Conservation (phyloP, 495 filamentous ascomycete species). For the Penicillium cinerascens region DNA sequence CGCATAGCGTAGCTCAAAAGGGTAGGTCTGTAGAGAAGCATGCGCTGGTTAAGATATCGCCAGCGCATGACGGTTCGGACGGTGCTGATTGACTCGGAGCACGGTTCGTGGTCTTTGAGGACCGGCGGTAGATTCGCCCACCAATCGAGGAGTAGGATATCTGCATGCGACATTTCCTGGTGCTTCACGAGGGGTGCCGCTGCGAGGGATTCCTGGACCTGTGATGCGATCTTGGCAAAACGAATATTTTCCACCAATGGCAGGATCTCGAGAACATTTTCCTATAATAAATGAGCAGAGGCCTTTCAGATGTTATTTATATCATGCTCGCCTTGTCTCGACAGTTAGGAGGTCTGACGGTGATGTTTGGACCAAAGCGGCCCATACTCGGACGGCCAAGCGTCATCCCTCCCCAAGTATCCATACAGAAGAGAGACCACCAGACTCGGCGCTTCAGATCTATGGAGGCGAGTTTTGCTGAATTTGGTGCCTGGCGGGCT, state of each 20-base stretch:
- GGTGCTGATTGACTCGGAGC: constrained; percentile 65
- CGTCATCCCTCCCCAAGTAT: constrained; percentile 75
- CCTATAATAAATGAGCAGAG: constrained; percentile 14
- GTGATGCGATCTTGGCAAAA: constrained; percentile 74
- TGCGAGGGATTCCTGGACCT: constrained; percentile 73
- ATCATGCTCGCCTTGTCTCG: constrained; percentile 46
- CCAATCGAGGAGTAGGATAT: constrained; percentile 67
- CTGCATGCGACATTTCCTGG: constrained; percentile 61
- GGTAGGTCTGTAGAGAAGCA: constrained; percentile 73
- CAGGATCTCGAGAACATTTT: constrained; percentile 55
- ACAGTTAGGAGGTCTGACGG: constrained; percentile 63
- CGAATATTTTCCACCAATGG: constrained; percentile 74
- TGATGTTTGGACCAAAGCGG: constrained; percentile 68
- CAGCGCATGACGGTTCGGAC: constrained; percentile 76
- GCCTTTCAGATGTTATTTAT: not conserved
- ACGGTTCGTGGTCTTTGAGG: constrained; percentile 64
- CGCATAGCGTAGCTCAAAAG: constrained; percentile 69
- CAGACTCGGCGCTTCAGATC: constrained; percentile 70
- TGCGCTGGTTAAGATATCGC: constrained; percentile 74
- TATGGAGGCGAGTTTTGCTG: constrained; percentile 25
- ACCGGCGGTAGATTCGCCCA: constrained; percentile 67
- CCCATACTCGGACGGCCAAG: constrained; percentile 76
- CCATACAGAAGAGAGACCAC: constrained; percentile 78
- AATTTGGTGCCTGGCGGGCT: constrained; percentile 38
- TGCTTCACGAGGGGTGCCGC: constrained; percentile 62